Conservation (phyloP, 116 monocot genomes). For the Zostera marina region DNA sequence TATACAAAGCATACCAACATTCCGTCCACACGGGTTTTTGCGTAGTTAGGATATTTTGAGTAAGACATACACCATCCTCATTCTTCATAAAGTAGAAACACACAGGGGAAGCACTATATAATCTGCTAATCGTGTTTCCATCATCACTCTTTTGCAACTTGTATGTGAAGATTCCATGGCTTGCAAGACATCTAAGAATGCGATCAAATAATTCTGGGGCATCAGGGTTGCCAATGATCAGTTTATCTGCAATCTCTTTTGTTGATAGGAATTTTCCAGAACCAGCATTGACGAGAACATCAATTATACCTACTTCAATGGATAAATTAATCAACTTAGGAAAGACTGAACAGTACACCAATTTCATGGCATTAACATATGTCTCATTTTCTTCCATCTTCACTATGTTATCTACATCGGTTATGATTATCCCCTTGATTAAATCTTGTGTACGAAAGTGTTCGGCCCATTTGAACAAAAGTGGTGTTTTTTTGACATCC, state of each 20-base stretch:
- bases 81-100: constrained; percentile 24
- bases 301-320: constrained; percentile 26
- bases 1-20: constrained; percentile 17
- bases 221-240: constrained; percentile 9
- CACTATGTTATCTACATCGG: not conserved
- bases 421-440: constrained; percentile 8
- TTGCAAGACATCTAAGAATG: constrained; percentile 27
- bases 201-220: constrained; percentile 23
- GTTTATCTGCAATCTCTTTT: constrained; percentile 9
- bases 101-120: constrained; percentile 28
- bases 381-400: not conserved
- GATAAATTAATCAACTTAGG: constrained; percentile 20
- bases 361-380: constrained; percentile 10
- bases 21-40: too few relatives aligned
- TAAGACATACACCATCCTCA: constrained; percentile 32
- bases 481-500: constrained; percentile 8
- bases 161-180: constrained; percentile 28
- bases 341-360: constrained; percentile 6
- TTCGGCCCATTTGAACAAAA: constrained; percentile 7
- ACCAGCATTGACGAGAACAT: constrained; percentile 14
- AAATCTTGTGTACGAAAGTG: constrained; percentile 2
- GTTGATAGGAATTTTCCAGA: constrained; percentile 12
- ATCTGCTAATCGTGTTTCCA: not conserved
- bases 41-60: constrained; percentile 13
- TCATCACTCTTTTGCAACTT: not conserved